Conservation (phyloP, 164 flowering plant genomes). For the Sedum album region DNA sequence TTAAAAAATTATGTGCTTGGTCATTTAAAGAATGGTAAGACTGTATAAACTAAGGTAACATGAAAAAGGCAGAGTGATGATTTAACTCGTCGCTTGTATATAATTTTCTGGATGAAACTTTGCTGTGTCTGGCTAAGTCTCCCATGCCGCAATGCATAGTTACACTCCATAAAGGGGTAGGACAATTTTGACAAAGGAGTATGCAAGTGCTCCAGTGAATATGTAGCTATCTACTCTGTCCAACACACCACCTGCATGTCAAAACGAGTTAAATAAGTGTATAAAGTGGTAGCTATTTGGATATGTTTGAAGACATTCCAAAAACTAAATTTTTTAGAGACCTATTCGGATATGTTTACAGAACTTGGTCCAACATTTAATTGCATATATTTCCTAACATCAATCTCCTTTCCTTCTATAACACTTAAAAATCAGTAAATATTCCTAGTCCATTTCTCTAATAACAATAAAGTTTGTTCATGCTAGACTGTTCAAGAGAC, state of each 20-base stretch:
- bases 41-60: not conserved
- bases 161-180: slow-evolving; percentile 85
- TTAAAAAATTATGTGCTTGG: not conserved
- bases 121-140: not conserved
- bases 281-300: not conserved
- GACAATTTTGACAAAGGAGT: slow-evolving; percentile 70
- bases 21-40: not conserved
- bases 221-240: slow-evolving; percentile 92
- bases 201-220: slow-evolving; percentile 94
- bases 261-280: not conserved
- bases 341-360: not conserved
- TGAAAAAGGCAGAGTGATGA: not conserved
- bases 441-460: not conserved
- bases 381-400: not conserved
- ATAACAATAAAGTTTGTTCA: not conserved
- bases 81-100: not conserved
- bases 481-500: not conserved
- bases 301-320: not conserved
- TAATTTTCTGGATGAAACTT: not conserved
- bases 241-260: slow-evolving; percentile 75
- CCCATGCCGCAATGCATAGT: slow-evolving; percentile 7
- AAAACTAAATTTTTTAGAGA: not conserved
- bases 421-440: not conserved
- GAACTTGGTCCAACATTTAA: not conserved
- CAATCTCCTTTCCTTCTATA: not conserved